A percentile compares a stretch with the other conserved stretches of the same genome.
phyloP scores from a whole-genome alignment of 2,329 filamentous ascomycete species.

The Apiospora malaysiana region DNA sequence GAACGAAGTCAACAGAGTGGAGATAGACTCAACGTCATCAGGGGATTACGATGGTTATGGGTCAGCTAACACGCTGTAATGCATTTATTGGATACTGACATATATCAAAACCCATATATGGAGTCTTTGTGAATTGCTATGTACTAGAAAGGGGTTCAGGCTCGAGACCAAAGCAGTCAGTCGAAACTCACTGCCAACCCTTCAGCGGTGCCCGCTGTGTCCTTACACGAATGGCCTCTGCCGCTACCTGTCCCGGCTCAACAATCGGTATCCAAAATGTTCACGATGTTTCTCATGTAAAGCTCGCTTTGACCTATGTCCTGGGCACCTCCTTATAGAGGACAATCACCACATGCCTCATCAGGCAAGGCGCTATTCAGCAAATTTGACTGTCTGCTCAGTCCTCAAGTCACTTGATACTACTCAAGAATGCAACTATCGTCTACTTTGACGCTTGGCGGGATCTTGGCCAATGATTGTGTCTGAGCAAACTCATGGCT shows the following conservation, averaged over 20 bases:
- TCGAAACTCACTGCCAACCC: neutral
- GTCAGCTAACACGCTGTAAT: neutral
- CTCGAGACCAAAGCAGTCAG: neutral
- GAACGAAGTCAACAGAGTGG: neutral
- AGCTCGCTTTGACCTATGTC: neutral
- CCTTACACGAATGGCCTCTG: neutral
- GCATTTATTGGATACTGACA: slow-evolving; percentile 2
- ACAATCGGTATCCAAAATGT: neutral
- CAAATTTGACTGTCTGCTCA: no score
- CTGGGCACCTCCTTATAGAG: no score
- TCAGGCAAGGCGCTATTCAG: no score
- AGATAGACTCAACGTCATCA: slow-evolving; percentile 42
- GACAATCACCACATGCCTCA: no score
- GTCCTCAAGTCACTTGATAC: no score
- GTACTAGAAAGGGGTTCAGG: neutral
- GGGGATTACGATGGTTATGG: slow-evolving; percentile 23
- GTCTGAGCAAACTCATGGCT: neutral
- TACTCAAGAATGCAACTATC: no score
- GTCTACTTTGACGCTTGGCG: no score
- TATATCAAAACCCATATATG: neutral
- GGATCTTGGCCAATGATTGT: no score
- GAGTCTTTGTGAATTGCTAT: neutral
- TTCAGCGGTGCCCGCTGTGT: neutral
- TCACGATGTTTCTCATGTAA: neutral
- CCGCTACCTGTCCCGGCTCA: neutral